Evolutionary conservation across 495 filamentous ascomycete species (phyloP), one percentile per base, ranked within the genome.

Genomic region (Halenospora varia): DNA sequence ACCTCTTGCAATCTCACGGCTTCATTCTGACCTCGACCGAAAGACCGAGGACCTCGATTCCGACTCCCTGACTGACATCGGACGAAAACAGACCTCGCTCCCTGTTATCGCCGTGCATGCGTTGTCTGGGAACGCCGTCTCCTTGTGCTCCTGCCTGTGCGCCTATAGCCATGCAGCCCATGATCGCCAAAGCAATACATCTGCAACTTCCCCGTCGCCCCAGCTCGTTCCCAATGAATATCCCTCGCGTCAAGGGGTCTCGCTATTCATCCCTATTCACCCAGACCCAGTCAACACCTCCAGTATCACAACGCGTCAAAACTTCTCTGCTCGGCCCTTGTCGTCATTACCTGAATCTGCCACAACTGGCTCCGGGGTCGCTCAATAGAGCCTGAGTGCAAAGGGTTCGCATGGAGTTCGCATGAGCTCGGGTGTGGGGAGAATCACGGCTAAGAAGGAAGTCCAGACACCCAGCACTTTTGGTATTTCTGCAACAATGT

Each of bases 381-480:
- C 42, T 45, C n/a, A 6, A 20, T 45, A 45, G 42, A 20, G 42
- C 42, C 42, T 20, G 29, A 35, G 29, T 35, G 29, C 29, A 35
- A 35, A 35, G 42, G 42, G 42, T 45, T 45, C 42, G 42, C 42
- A 45, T 45, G 42, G 18, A 20, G 42, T 45, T 45, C 42, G 42
- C 42, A 45, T 45, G 42, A 45, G 42, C 42, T 17, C 42, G 42
- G 42, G 42, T 45, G 13, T 45, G 42, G 42, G 42, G 42, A 45
- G 18, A 20, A 15, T 45, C 17, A 45, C 13, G 42, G 29, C 29
- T 35, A 35, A 35, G 29, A 35, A 13, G 17, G 42, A 45, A 45
- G 42, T 6, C 18, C 13, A 20, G 42, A 20, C 11, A 45, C 11
- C 11, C 6, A 4, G 11, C 11, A 45, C 17, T 45, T 45, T 15